Evolutionary conservation across 2,329 filamentous ascomycete species (phyloP), one percentile per base, ranked within the genome.

Genomic region (Cercospora brassicicola): DNA sequence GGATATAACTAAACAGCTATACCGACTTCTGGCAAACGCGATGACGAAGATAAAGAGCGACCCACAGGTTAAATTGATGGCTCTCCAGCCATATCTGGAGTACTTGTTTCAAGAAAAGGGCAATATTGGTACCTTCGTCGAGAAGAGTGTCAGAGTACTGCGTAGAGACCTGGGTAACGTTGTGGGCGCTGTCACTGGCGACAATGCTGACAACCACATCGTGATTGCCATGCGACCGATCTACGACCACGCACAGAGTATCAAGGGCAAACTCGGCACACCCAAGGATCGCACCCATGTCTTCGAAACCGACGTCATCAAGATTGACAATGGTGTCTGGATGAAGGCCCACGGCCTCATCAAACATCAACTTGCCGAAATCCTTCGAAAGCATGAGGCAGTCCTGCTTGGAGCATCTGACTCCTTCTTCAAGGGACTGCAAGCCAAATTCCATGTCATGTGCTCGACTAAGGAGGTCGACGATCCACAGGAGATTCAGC

Each of bases 1-100:
- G 33, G 11, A 36, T 4, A 36, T 36, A 3, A 36, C 33, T 3
- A 13, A 4, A 4, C 33, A 36, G 10, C 33, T 36, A 3, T 4
- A 36, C 11, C 4, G 33, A 4, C 33, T 4, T 4, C 10, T 36
- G 11, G 33, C 11, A 3, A 5, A 2, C 7, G 57, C 11, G 7
- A 31, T 20, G 11, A 18, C 11, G n/a, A n/a, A 11, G 23, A 48
- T 31, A 20, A 59, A 55, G 18, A 59, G 30, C 13, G 56, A 61
- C 28, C 61, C 60, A 10, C 64, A 69, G 33, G 39, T 64, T 15
- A 64, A 57, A 0, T 6, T 70, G 7, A 66, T 73, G 69, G 65
- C 62, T 4, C 56, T 71, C 2, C 11, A 64, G 7, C 61, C 65
- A 11, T 73, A 66, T 30, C 63, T 70, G 1, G 66, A 70, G 11